A percentile compares a stretch with the other conserved stretches of the same genome.
These are phyloP conservation scores for Anthoceros angustus DNA, from an alignment of 225 moss, liverwort and hornwort species.

Conservation along the genomic window DNA sequence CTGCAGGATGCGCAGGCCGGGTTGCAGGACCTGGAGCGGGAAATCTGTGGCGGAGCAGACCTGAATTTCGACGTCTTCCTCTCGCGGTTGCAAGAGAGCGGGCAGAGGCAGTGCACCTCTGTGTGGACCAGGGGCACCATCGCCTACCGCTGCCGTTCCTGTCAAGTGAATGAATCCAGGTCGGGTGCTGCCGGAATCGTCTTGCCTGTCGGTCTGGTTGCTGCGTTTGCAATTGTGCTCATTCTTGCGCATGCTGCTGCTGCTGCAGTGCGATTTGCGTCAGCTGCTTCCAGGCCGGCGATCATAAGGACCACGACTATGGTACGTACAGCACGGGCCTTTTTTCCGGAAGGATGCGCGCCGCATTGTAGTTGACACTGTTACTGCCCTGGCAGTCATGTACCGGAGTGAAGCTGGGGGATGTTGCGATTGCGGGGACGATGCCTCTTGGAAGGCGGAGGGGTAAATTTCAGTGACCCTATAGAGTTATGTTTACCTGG, in stretches of 20 bases:
- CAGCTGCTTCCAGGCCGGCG: constrained; percentile 70
- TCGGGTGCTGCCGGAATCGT: not conserved
- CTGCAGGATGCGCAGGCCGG: not conserved
- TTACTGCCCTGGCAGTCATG: constrained; percentile 45
- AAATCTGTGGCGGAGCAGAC: not conserved
- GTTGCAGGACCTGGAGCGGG: not conserved
- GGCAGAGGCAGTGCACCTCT: not conserved
- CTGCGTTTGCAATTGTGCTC: not conserved
- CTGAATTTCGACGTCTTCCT: not conserved
- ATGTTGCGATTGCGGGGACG: constrained; percentile 91
- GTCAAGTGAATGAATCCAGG: not conserved
- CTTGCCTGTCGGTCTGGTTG: not conserved
- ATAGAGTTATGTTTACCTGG: not conserved
- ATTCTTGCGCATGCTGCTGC: constrained; percentile 12
- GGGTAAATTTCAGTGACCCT: constrained; percentile 29
- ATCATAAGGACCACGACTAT: constrained; percentile 65
- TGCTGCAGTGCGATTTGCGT: constrained; percentile 83
- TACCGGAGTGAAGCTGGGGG: constrained; percentile 98
- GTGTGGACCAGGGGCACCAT: constrained; percentile 4
- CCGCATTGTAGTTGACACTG: not conserved
- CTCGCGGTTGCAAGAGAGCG: constrained; percentile 1
- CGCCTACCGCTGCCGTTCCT: constrained; percentile 1
- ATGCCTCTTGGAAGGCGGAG: constrained; percentile 56
- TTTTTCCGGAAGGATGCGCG: not conserved
- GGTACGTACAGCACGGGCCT: constrained; percentile 22